Conservation (phyloP, 2,329 filamentous ascomycete genomes). For the Mycosphaerella sp. region DNA sequence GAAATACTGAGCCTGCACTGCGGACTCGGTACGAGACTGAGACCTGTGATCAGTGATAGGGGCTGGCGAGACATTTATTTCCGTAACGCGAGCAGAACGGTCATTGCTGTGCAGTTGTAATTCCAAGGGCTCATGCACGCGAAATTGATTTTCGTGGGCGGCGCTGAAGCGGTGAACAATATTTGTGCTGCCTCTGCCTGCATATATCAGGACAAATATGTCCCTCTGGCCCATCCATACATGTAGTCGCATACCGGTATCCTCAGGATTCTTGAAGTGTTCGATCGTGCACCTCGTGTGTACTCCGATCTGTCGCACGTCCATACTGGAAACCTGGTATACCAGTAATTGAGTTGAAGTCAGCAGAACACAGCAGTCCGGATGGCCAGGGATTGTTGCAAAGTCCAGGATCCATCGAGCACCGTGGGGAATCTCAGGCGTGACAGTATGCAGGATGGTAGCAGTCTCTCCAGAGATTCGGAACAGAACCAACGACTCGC, state of each 20-base stretch:
- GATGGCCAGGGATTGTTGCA: slow-evolving; percentile 43
- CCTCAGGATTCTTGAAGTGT: slow-evolving; percentile 51
- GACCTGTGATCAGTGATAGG: background rate
- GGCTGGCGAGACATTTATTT: background rate
- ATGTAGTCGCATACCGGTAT: slow-evolving; percentile 44
- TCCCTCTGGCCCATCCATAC: slow-evolving; percentile 28
- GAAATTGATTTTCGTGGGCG: background rate
- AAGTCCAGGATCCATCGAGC: slow-evolving; percentile 54
- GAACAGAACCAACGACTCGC: slow-evolving; percentile 37
- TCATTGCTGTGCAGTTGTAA: background rate
- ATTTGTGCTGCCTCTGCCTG: background rate
- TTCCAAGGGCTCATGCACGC: background rate
- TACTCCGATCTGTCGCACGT: slow-evolving; percentile 17
- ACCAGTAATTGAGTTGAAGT: slow-evolving; percentile 49
- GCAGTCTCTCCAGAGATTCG: slow-evolving; percentile 27
- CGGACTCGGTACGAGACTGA: background rate
- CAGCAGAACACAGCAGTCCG: slow-evolving; percentile 52
- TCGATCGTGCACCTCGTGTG: slow-evolving; percentile 43
- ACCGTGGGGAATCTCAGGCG: slow-evolving; percentile 27
- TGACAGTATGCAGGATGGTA: slow-evolving; percentile 25
- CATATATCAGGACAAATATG: background rate
- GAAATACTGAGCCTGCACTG: background rate
- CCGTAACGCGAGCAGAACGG: background rate
- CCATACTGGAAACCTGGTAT: slow-evolving; percentile 24
- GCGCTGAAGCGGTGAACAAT: background rate